phyloP scores from a whole-genome alignment of 495 filamentous ascomycete genomes.

The Penicillium lividum region DNA sequence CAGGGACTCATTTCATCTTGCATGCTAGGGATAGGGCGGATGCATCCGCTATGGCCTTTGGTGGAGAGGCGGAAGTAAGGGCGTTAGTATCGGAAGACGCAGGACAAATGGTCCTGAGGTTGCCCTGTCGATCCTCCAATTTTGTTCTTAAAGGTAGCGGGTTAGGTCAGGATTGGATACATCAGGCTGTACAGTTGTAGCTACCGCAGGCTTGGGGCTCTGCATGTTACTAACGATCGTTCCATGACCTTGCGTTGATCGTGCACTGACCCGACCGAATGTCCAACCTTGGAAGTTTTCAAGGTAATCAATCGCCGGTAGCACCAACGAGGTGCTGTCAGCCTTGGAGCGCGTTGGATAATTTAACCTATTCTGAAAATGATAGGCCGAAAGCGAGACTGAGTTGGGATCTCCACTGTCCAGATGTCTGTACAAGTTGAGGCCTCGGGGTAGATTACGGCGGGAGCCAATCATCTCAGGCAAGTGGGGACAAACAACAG shows the following conservation, averaged over 20 bases:
- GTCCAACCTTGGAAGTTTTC: not conserved
- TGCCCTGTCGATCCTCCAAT: constrained; percentile 15
- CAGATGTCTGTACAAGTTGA: not conserved
- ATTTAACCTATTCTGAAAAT: not conserved
- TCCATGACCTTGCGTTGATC: constrained; percentile 13
- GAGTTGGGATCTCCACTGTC: not conserved
- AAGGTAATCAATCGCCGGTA: no score
- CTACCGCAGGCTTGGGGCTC: not conserved
- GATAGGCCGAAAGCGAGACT: not conserved
- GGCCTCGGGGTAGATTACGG: not conserved
- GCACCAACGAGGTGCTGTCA: no score
- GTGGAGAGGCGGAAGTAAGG: constrained; percentile 18
- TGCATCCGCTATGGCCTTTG: constrained; percentile 11
- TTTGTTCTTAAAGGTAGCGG: not conserved
- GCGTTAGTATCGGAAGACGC: constrained; percentile 1
- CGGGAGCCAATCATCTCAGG: not conserved
- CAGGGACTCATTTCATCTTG: constrained; percentile 1
- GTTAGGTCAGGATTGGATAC: not conserved
- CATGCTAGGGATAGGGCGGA: constrained; percentile 19
- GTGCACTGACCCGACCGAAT: constrained; percentile 5
- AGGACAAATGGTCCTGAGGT: not conserved
- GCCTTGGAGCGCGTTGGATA: no score
- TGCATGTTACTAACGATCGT: constrained; percentile 1
- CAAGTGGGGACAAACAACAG: not conserved
- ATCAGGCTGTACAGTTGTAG: not conserved